phyloP scores from a whole-genome alignment of 208 protist species.

The Histomonas meleagridis region DNA sequence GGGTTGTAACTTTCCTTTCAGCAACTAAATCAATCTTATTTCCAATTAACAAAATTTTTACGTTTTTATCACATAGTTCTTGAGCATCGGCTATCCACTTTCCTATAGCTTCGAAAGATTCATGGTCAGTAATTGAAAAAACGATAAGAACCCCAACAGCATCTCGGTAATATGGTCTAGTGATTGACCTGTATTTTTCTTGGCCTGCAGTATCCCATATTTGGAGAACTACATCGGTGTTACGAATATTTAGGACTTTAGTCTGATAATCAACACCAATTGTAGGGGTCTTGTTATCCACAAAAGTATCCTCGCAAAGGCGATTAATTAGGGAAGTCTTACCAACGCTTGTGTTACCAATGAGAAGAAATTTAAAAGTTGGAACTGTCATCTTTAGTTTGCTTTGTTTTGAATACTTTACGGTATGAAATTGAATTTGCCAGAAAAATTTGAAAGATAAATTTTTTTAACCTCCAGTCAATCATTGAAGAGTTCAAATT shows the following conservation, averaged over 20 bases:
- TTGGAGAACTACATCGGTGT: neutral
- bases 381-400: too few relatives aligned
- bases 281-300: neutral
- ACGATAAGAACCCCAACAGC: neutral
- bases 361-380: neutral
- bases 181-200: conserved; percentile 1
- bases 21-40: neutral
- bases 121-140: neutral
- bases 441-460: too few relatives aligned
- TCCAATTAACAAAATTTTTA: neutral
- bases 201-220: conserved; percentile 31
- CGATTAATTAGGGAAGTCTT: neutral
- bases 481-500: too few relatives aligned
- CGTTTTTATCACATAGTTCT: neutral
- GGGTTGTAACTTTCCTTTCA: neutral
- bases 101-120: neutral
- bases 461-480: too few relatives aligned
- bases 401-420: too few relatives aligned
- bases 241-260: neutral
- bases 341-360: neutral
- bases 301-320: neutral
- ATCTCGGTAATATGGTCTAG: conserved; percentile 25
- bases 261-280: neutral
- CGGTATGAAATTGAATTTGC: too few relatives aligned
- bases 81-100: neutral